Conservation (phyloP, 495 filamentous ascomycete species). For the Lophium mytilinum region DNA sequence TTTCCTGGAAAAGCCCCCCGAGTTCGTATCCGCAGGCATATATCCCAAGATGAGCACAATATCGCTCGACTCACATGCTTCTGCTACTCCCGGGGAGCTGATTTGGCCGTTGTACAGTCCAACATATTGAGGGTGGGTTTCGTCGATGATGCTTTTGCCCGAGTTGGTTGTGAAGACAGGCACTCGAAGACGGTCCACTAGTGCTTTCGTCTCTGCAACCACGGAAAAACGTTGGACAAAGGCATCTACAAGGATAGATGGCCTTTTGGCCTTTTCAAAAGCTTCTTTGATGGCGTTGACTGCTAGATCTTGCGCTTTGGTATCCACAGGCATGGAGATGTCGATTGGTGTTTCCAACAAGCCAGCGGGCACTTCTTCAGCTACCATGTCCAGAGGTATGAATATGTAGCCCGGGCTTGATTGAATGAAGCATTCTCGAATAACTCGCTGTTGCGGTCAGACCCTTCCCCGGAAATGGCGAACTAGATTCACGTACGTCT, state of each 20-base stretch:
- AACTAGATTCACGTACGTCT: slow-evolving; percentile 18
- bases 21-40: slow-evolving; percentile 33
- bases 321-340: slow-evolving; percentile 22
- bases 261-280: slow-evolving; percentile 28
- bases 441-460: slow-evolving; percentile 17
- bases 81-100: slow-evolving; percentile 20
- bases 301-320: slow-evolving; percentile 24
- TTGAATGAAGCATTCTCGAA: slow-evolving; percentile 33
- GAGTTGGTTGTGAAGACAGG: slow-evolving; percentile 30
- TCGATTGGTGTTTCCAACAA: slow-evolving; percentile 31
- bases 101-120: slow-evolving; percentile 31
- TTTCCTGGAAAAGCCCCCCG: slow-evolving; percentile 29
- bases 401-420: slow-evolving; percentile 35
- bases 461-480: neutral
- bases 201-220: slow-evolving; percentile 17
- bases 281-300: slow-evolving; percentile 23
- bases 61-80: slow-evolving; percentile 22
- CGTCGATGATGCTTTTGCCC: slow-evolving; percentile 34
- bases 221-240: slow-evolving; percentile 29
- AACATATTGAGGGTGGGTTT: slow-evolving; percentile 28
- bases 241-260: slow-evolving; percentile 30
- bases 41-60: slow-evolving; percentile 29
- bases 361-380: slow-evolving; percentile 24
- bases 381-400: slow-evolving; percentile 33
- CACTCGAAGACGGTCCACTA: slow-evolving; percentile 17